Conservation (phyloP, 2,329 filamentous ascomycete genomes). For the Phaeosphaeria sp. region DNA sequence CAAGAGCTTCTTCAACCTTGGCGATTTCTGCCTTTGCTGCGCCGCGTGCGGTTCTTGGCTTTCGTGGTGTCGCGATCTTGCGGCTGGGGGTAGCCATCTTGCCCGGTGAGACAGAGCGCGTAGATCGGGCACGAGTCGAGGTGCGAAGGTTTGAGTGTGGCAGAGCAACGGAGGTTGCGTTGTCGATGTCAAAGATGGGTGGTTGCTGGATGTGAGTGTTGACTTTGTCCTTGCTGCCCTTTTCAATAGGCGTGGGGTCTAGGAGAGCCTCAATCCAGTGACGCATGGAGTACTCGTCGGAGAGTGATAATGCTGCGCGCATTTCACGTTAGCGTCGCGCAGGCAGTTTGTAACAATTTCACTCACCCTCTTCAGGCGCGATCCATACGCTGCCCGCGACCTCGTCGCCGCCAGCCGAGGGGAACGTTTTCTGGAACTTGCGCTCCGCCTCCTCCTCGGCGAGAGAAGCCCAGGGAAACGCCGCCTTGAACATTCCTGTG, state of each 20-base stretch:
- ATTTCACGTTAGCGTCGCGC: slow-evolving; percentile 25
- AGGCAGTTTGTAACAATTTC: background rate
- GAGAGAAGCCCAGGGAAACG: slow-evolving; percentile 78
- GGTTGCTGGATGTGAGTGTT: slow-evolving; percentile 78
- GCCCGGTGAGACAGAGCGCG: slow-evolving; percentile 66
- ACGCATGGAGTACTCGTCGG: slow-evolving; percentile 84
- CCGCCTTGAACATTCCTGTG: slow-evolving; percentile 92
- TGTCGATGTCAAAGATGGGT: slow-evolving; percentile 74
- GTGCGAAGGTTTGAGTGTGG: slow-evolving; percentile 39
- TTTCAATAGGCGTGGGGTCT: slow-evolving; percentile 81
- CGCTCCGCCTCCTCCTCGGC: slow-evolving; percentile 78
- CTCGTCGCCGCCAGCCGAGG: slow-evolving; percentile 85
- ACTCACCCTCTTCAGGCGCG: slow-evolving; percentile 72
- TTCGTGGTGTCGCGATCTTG: slow-evolving; percentile 61
- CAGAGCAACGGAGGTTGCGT: slow-evolving; percentile 41
- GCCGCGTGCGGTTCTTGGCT: slow-evolving; percentile 57
- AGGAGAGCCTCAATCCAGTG: slow-evolving; percentile 93
- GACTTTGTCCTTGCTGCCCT: slow-evolving; percentile 69
- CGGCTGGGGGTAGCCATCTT: slow-evolving; percentile 56
- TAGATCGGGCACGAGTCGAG: slow-evolving; percentile 58
- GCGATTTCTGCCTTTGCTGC: slow-evolving; percentile 33
- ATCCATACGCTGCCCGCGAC: slow-evolving; percentile 98
- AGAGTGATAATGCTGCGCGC: slow-evolving; percentile 75
- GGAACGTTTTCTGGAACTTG: slow-evolving; percentile 81
- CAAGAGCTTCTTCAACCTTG: slow-evolving; percentile 46